Evolutionary conservation across 768 basidiomycete species (phyloP).

Genomic region (Tricholoma saponaceum): DNA sequence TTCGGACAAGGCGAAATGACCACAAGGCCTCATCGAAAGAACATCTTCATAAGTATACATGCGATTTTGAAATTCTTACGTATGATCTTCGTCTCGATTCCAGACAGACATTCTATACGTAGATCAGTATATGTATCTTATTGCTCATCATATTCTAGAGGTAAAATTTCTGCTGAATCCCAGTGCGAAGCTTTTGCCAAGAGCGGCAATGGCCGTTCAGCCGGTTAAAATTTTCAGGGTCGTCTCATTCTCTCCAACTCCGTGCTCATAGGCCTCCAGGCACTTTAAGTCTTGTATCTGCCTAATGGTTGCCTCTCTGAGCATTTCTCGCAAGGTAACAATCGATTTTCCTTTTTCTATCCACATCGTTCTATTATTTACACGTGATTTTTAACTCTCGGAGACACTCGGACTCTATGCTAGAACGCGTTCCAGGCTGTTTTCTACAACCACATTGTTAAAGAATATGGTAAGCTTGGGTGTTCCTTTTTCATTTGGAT

Average conservation of each 20-base stretch:
- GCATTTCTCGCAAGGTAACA: slow-evolving; percentile 15
- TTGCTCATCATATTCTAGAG: too few species aligned
- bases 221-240: neutral
- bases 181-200: too few species aligned
- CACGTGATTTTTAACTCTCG: neutral
- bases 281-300: neutral
- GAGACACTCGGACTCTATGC: neutral
- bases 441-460: neutral
- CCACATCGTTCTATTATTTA: neutral
- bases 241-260: neutral
- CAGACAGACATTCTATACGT: too few species aligned
- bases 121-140: too few species aligned
- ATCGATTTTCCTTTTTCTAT: slow-evolving; percentile 8
- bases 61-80: too few species aligned
- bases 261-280: neutral
- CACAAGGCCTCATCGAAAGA: too few species aligned
- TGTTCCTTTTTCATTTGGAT: neutral
- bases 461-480: neutral
- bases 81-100: too few species aligned
- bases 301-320: slow-evolving; percentile 7
- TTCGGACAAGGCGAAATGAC: too few species aligned
- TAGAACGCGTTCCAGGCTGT: neutral
- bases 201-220: neutral
- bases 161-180: too few species aligned
- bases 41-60: too few species aligned